Base-by-base conservation (phyloP, 164 flowering plant genomes). In the Vitis riparia region DNA sequence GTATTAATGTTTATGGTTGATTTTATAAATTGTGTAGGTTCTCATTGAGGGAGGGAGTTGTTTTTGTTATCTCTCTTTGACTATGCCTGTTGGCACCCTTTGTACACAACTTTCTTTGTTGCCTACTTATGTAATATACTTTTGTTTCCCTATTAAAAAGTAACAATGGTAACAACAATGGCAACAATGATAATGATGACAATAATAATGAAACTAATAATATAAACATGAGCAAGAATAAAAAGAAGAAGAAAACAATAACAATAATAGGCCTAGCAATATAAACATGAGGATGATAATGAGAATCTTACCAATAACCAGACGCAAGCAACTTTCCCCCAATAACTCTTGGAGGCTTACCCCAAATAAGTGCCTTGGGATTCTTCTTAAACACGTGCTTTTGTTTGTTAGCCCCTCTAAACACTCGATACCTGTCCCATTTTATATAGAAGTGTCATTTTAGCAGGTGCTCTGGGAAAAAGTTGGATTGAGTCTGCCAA, bases 251-350 rank as follows among this genome's bases (percentile, higher is more conserved):
- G 44, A 37, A 37, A 6, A 37, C 5, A 6, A 37, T 19, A 66
- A 47, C 71, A 66, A 29, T 5, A 52, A 55, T 17, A 50, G 61
- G 15, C 10, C n/a, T 8, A 65, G 29, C 47, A 52, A 48, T 62
- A 7, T 32, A n/a, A 62, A 14, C 51, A n/a, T 62, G 11, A 16
- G 5, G 14, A 48, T 59, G 23, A 44, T 60, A 47, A 68, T 29
- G 3, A 62, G 67, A 66, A 81, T 29, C 88, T 82, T 82, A 95
- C 99, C 99, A 93, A 68, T 91, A 95, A 57, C 98, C 98, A 74
- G 98, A 95, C 76, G 93, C 99, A 74, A 95, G 97, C 83, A 95
- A 77, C 80, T 95, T 95, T 57, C 97, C 97, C 4, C 99, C 99
- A 75, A 92, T 74, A 63, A 92, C 93, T 76, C 82, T 88, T 48